A percentile compares a stretch with the other conserved stretches of the same genome.
Evolutionary conservation across 768 basidiomycete species (phyloP).

Genomic region (Macrolepiota albuminosa): DNA sequence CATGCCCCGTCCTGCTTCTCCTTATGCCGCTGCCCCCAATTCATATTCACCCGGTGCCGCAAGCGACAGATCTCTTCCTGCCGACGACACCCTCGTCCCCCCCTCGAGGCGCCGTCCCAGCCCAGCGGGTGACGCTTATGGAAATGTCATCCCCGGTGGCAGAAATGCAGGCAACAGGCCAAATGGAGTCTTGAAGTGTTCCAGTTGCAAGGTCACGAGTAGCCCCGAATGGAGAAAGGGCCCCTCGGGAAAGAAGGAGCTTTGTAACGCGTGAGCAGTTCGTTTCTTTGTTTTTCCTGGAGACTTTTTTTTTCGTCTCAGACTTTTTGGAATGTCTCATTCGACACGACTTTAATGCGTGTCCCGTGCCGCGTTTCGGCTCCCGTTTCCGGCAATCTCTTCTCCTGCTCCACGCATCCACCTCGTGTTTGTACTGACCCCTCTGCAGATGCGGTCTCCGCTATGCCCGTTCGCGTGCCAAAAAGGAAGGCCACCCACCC

Average conservation of each 20-base stretch:
- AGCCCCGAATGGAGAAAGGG: slow-evolving; percentile 94
- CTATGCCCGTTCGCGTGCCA: slow-evolving; percentile 83
- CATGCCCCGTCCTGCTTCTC: slow-evolving; percentile 3
- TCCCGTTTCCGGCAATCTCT: background rate
- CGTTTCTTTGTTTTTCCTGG: too few species aligned
- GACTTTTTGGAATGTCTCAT: background rate
- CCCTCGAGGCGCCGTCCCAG: slow-evolving; percentile 55
- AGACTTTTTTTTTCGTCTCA: background rate
- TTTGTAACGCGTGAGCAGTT: slow-evolving; percentile 81
- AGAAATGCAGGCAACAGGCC: slow-evolving; percentile 63
- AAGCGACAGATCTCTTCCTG: background rate
- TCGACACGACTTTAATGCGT: background rate
- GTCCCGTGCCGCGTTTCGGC: background rate
- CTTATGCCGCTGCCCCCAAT: background rate
- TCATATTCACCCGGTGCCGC: background rate
- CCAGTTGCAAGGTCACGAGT: slow-evolving; percentile 73
- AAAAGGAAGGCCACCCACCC: slow-evolving; percentile 68
- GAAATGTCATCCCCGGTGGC: slow-evolving; percentile 33
- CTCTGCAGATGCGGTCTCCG: slow-evolving; percentile 70
- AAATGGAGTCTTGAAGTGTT: slow-evolving; percentile 65
- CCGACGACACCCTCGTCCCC: slow-evolving; percentile 44
- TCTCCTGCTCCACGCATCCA: background rate
- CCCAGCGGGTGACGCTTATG: slow-evolving; percentile 33
- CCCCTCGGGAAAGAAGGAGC: slow-evolving; percentile 84
- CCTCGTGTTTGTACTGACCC: background rate